phyloP scores from a whole-genome alignment of 1,284 basidiomycete genomes.

The Ustanciosporium gigantosporum region DNA sequence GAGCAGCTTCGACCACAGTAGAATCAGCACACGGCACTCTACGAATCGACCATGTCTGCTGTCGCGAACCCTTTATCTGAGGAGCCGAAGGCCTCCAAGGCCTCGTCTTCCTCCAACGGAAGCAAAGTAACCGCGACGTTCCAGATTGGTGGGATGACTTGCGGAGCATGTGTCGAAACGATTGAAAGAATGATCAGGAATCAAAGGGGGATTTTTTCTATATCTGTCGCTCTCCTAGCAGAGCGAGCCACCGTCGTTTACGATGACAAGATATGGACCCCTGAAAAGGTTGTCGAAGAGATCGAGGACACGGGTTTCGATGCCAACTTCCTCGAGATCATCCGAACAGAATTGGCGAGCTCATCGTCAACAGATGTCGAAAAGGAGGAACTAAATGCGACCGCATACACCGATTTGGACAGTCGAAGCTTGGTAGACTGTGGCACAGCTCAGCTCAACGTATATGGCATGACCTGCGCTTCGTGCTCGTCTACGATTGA shows the following conservation, averaged over 20 bases:
- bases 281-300: conserved; percentile 73
- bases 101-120: too few relatives aligned
- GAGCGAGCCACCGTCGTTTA: conserved; percentile 90
- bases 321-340: conserved; percentile 63
- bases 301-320: conserved; percentile 92
- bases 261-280: conserved; percentile 76
- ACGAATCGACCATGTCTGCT: too few relatives aligned
- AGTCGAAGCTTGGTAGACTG: not conserved
- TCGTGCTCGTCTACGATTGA: conserved; percentile 80
- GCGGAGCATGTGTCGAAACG: conserved; percentile 85
- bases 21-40: too few relatives aligned
- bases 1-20: too few relatives aligned
- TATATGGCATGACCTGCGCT: conserved; percentile 90
- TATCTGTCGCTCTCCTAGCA: conserved; percentile 90
- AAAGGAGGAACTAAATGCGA: too few relatives aligned
- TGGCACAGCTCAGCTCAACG: conserved; percentile 65
- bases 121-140: conserved; percentile 65
- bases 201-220: conserved; percentile 80
- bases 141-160: conserved; percentile 87
- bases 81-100: too few relatives aligned
- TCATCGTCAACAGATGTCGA: conserved; percentile 1
- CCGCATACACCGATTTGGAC: not conserved
- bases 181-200: conserved; percentile 87
- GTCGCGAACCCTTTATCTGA: too few relatives aligned
- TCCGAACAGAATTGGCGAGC: conserved; percentile 21